Evolutionary conservation across 139 green algal species (phyloP), one percentile per base, ranked within the genome.

Genomic region (Spirogloea muscicola): DNA sequence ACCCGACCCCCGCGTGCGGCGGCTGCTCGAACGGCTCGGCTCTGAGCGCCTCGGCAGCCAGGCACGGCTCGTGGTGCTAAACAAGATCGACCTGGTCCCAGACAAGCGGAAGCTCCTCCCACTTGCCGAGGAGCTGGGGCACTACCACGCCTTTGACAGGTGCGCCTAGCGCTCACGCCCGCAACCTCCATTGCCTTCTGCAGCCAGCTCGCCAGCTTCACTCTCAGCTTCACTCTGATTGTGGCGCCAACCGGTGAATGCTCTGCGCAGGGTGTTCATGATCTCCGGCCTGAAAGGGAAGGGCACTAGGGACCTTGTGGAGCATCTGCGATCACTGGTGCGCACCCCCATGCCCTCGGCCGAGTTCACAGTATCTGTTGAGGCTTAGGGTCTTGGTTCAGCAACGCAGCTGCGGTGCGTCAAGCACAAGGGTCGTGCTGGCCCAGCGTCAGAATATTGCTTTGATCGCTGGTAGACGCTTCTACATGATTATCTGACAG

Each of bases 41-140:
- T n/a, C 6, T 6, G 63, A 76, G 64, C 64, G 27, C 27, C 43
- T 7, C 40, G 39, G 25, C 33, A 52, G 49, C 6, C 61, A 73
- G 42, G 34, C 61, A 27, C 72, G 62, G 31, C 18, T 77, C 27
- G 25, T 65, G 3, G 48, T 58, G 31, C 44, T 81, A 25, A 81
- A 81, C 57, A 81, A 81, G 62, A 63, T 81, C 3, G 73, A 81
- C 51, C 27, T 65, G 3, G 36, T 81, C 7, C 25, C 29, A n/a
- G 64, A 77, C 73, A 72, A 68, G 39, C 49, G 25, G 40, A 25
- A 68, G 10, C 62, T 81, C 27, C 44, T 77, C 38, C 49, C 63
- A 1, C 65, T 81, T 3, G 25, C 63, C n/a, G 5, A 68, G 21
- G 18, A 27, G 2, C 40, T 81, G 36, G 39, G n/a, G 49, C 2